Percentiles rank a stretch among this genome's conserved stretches.
phyloP scores from a whole-genome alignment of 2,329 filamentous ascomycete species.

The Colletotrichum musicola region DNA sequence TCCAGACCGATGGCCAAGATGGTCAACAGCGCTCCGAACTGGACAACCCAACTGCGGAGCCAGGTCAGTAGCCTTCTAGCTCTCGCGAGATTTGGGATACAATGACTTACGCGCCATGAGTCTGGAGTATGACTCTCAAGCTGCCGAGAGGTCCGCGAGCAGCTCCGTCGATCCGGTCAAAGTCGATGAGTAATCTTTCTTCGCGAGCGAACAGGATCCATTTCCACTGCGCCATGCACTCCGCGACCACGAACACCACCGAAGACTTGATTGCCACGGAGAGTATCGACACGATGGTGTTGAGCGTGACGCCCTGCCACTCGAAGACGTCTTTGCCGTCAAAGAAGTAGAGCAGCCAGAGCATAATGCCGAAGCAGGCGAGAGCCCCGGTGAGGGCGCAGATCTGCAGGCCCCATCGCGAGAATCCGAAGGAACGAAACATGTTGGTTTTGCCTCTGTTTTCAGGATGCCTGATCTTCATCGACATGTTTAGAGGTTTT shows the following conservation, averaged over 20 bases:
- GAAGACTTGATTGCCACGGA: constrained; percentile 4
- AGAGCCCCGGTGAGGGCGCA: neutral
- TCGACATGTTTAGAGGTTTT: too few species aligned
- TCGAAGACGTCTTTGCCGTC: neutral
- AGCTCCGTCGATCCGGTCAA: constrained; percentile 18
- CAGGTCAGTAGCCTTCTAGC: neutral
- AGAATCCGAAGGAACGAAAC: neutral
- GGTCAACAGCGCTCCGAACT: constrained; percentile 15
- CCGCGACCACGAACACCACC: neutral
- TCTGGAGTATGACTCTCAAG: neutral
- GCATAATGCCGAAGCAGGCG: neutral
- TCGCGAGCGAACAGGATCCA: constrained; percentile 14
- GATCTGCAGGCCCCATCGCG: constrained; percentile 7
- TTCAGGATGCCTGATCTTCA: too few species aligned
- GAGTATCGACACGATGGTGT: constrained; percentile 5
- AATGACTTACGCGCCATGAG: neutral
- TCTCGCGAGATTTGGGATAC: neutral
- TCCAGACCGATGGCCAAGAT: constrained; percentile 22
- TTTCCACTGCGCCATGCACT: constrained; percentile 31
- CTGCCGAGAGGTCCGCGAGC: neutral
- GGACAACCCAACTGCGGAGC: neutral
- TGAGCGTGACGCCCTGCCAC: constrained; percentile 12
- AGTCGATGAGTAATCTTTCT: constrained; percentile 15
- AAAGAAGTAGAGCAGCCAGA: neutral
- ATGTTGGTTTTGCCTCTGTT: neutral